Conservation (phyloP, 306 rosid genomes). For the Clitoria ternatea region DNA sequence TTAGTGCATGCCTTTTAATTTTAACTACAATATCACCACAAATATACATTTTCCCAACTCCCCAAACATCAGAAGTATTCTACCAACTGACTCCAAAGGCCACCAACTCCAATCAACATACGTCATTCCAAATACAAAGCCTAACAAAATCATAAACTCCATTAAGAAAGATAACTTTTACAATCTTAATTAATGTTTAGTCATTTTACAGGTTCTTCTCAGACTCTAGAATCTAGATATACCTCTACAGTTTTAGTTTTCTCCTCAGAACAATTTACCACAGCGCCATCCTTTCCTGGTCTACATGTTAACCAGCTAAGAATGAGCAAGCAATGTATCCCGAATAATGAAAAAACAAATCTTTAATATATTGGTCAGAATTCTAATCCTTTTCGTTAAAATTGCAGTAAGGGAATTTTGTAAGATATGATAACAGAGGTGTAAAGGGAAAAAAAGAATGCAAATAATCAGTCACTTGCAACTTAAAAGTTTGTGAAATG, state of each 20-base stretch:
- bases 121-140: conserved; percentile 11
- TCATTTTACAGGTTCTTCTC: conserved; percentile 15
- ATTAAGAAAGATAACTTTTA: background rate
- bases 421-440: background rate
- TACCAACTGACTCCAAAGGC: background rate
- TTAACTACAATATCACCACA: background rate
- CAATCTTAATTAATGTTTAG: background rate
- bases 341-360: background rate
- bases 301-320: conserved; percentile 4
- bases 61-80: background rate
- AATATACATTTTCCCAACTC: conserved; percentile 2
- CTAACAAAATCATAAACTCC: conserved; percentile 9
- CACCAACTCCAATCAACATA: background rate
- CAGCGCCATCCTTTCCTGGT: conserved; percentile 12
- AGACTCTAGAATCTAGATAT: background rate
- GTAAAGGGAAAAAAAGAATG: background rate
- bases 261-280: conserved; percentile 13
- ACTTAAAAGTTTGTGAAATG: background rate
- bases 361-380: background rate
- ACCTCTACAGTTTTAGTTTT: conserved; percentile 6
- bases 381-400: background rate
- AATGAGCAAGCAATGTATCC: conserved; percentile 7
- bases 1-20: background rate
- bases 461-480: conserved; percentile 3
- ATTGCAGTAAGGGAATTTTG: background rate